Evolutionary conservation across 306 rosid genomes (phyloP).

Genomic region (Geum urbanum): DNA sequence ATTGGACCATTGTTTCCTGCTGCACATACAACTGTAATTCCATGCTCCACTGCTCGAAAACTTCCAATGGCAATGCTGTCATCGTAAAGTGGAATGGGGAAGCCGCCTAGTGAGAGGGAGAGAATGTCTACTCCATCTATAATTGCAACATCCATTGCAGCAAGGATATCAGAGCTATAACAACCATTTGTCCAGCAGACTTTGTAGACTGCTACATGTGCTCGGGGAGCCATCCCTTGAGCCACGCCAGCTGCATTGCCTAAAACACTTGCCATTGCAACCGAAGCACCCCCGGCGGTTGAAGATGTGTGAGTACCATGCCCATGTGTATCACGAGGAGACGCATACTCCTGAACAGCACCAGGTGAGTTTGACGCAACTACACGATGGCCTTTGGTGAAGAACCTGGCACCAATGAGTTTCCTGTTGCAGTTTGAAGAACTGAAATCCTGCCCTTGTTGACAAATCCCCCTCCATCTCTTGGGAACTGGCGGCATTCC

Average conservation of each 20-base stretch:
- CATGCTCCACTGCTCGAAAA: conserved; percentile 80
- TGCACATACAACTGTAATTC: conserved; percentile 72
- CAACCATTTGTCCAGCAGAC: conserved; percentile 93
- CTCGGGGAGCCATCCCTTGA: conserved; percentile 79
- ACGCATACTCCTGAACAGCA: conserved; percentile 49
- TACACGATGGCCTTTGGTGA: conserved; percentile 64
- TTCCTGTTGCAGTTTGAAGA: conserved; percentile 67
- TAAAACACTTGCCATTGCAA: conserved; percentile 49
- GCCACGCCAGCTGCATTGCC: conserved; percentile 88
- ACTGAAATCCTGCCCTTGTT: conserved; percentile 65
- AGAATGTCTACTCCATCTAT: conserved; percentile 78
- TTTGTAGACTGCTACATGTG: conserved; percentile 80
- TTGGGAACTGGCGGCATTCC: conserved; percentile 73
- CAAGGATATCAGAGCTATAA: conserved; percentile 80
- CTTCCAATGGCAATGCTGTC: conserved; percentile 85
- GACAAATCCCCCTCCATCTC: conserved; percentile 82
- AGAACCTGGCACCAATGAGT: conserved; percentile 91
- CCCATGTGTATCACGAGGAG: conserved; percentile 82
- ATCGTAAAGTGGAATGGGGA: conserved; percentile 65
- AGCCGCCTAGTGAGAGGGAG: conserved; percentile 84
- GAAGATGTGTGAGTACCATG: conserved; percentile 93
- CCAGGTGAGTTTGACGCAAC: conserved; percentile 42
- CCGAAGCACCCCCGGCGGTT: conserved; percentile 70
- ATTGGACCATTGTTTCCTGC: conserved; percentile 87
- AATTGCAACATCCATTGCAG: conserved; percentile 85